Evolutionary conservation across 495 filamentous ascomycete genomes (phyloP).

Genomic region (Aspergillus kassunensis): DNA sequence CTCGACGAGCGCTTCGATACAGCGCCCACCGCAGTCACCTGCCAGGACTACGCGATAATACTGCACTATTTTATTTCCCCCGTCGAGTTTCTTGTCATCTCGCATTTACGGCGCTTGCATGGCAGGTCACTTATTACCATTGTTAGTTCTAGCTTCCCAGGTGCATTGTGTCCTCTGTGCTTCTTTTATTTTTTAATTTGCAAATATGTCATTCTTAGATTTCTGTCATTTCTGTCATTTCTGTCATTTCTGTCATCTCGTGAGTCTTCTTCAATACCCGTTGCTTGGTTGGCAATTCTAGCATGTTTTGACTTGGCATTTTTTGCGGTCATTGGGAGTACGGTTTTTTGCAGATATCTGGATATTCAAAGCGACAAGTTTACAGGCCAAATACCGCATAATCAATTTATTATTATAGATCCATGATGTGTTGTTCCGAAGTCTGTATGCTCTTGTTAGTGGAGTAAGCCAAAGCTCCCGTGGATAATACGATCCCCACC

Average conservation of each 20-base stretch:
- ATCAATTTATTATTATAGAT: background rate
- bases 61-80: too few species aligned
- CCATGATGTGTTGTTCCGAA: background rate
- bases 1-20: constrained; percentile 14
- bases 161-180: background rate
- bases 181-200: constrained; percentile 5
- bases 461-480: too few species aligned
- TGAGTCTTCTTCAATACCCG: constrained; percentile 7
- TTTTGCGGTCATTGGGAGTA: constrained; percentile 1
- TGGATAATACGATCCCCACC: too few species aligned
- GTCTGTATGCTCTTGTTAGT: too few species aligned
- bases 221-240: too few species aligned
- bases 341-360: background rate
- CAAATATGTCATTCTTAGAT: background rate
- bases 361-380: background rate
- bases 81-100: background rate
- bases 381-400: background rate
- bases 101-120: constrained; percentile 17
- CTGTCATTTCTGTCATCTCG: too few species aligned
- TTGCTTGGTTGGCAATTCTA: constrained; percentile 2
- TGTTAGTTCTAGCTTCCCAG: background rate
- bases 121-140: constrained; percentile 8
- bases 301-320: background rate
- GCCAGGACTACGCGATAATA: constrained; percentile 23
- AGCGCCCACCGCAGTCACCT: constrained; percentile 20